Evolutionary conservation across 2,329 filamentous ascomycete genomes (phyloP).

Genomic region (Fusarium scirpi): DNA sequence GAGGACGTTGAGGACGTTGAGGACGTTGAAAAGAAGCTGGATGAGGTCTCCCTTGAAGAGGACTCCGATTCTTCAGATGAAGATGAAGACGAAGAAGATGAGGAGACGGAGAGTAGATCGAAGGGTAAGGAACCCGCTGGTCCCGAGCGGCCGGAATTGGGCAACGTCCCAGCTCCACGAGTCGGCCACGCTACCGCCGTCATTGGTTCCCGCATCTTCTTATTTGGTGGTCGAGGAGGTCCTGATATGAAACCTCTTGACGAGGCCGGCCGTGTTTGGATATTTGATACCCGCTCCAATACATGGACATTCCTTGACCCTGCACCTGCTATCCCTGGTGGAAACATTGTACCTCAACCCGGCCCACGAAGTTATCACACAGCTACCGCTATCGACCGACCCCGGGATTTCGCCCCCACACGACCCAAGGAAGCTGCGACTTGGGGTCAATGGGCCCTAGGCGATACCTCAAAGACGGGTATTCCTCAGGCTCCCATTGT

Average conservation of each 20-base stretch:
- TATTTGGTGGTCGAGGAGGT: slow-evolving; percentile 84
- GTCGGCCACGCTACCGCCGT: slow-evolving; percentile 79
- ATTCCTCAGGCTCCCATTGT: slow-evolving; percentile 71
- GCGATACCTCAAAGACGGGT: slow-evolving; percentile 65
- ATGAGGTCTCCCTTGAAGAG: slow-evolving; percentile 56
- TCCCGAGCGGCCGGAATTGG: slow-evolving; percentile 47
- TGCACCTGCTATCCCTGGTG: slow-evolving; percentile 57
- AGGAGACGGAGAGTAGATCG: slow-evolving; percentile 43
- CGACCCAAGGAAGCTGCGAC: slow-evolving; percentile 55
- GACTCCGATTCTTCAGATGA: slow-evolving; percentile 40
- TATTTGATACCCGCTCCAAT: slow-evolving; percentile 73
- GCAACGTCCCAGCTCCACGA: slow-evolving; percentile 71
- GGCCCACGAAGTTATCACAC: slow-evolving; percentile 78
- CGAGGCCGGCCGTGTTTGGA: slow-evolving; percentile 81
- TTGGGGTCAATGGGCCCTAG: slow-evolving; percentile 68
- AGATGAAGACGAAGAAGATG: slow-evolving; percentile 8
- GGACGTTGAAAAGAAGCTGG: slow-evolving; percentile 52
- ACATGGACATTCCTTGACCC: slow-evolving; percentile 76
- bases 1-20: slow-evolving; percentile 17
- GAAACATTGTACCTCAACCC: slow-evolving; percentile 61
- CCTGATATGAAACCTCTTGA: slow-evolving; percentile 76
- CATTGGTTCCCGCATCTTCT: slow-evolving; percentile 77
- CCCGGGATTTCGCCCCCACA: slow-evolving; percentile 60
- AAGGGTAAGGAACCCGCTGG: slow-evolving; percentile 57
- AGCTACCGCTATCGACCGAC: slow-evolving; percentile 67